phyloP scores from a whole-genome alignment of 1,139 yeast species.

The Yamadazyma diospyri region DNA sequence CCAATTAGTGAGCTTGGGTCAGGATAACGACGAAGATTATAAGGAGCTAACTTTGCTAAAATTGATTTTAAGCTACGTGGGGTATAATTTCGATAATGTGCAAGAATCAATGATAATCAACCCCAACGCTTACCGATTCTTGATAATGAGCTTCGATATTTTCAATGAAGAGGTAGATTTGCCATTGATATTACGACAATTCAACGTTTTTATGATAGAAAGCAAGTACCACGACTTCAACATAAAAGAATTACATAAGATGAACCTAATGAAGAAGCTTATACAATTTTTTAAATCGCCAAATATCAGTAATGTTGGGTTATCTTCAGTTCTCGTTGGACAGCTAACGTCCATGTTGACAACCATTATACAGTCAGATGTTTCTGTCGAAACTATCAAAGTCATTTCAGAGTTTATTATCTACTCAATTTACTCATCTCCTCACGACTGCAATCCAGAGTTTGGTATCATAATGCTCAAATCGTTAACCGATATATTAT shows the following conservation, averaged over 20 bases:
- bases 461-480: slow-evolving; percentile 29
- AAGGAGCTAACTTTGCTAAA: slow-evolving; percentile 16
- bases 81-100: slow-evolving; percentile 23
- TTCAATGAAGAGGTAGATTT: slow-evolving; percentile 40
- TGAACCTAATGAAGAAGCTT: slow-evolving; percentile 53
- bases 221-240: slow-evolving; percentile 52
- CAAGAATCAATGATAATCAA: slow-evolving; percentile 30
- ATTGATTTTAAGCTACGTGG: slow-evolving; percentile 23
- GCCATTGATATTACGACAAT: slow-evolving; percentile 51
- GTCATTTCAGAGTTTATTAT: slow-evolving; percentile 33
- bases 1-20: slow-evolving; percentile 1
- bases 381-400: slow-evolving; percentile 37
- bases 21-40: slow-evolving; percentile 3
- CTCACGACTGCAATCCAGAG: slow-evolving; percentile 23
- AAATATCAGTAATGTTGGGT: slow-evolving; percentile 10
- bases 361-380: slow-evolving; percentile 25
- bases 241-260: slow-evolving; percentile 43
- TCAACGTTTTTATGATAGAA: slow-evolving; percentile 49
- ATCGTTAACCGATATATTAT: slow-evolving; percentile 28
- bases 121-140: slow-evolving; percentile 25
- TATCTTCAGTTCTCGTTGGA: slow-evolving; percentile 14
- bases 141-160: slow-evolving; percentile 35
- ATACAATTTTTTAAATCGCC: slow-evolving; percentile 48
- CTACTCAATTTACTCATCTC: slow-evolving; percentile 29
- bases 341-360: slow-evolving; percentile 22